Base-by-base conservation (phyloP, 108 stramenopile genomes). In the Heterococcus sp. region DNA sequence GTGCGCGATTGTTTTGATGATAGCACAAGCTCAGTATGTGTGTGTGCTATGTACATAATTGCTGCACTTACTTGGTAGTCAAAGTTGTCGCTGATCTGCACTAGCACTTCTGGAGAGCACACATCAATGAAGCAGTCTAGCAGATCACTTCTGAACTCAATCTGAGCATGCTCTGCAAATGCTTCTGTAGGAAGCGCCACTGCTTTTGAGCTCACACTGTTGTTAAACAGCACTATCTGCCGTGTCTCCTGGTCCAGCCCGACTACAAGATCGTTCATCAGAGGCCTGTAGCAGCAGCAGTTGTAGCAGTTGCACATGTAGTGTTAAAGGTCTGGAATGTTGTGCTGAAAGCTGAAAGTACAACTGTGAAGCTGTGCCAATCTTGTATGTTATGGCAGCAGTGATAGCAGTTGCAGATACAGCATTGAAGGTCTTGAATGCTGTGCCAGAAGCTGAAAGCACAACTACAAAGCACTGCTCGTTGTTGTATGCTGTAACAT, bases 61-160 rank as follows among this genome's bases (percentile, higher is more conserved):
- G n/a, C n/a, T n/a, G n/a, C n/a, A 37, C 26, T 85, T 40, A 96
- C 92, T 69, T 93, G 86, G 75, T 97, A 99, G 75, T 99, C 98
- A 82, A 96, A 99, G 76, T 95, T 94, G 87, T 99, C 98, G 39
- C 88, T 85, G 74, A 97, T 94, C 75, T 93, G 89, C 28, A 95
- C 93, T 71, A 99, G 85, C 4, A 99, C 94, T 72, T 99, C 98
- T 0, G 96, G 96, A 65, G 93, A 94, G 87, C 98, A 99, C 73
- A 99, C 94, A 73, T 94, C 92, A 33, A 99, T 91, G 40, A 95
- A 91, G 37, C 93, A 93, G 90, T 99, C 98, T 68, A 95, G 39
- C 34, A 96, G 76, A 76, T 97, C 93, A 46, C 85, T 75, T 30
- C 92, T 87, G 4, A 94, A 46, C 31, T 89, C 89, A 32, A 94